Evolutionary conservation across 768 basidiomycete species (phyloP).

Genomic region (Lactarius sp.): DNA sequence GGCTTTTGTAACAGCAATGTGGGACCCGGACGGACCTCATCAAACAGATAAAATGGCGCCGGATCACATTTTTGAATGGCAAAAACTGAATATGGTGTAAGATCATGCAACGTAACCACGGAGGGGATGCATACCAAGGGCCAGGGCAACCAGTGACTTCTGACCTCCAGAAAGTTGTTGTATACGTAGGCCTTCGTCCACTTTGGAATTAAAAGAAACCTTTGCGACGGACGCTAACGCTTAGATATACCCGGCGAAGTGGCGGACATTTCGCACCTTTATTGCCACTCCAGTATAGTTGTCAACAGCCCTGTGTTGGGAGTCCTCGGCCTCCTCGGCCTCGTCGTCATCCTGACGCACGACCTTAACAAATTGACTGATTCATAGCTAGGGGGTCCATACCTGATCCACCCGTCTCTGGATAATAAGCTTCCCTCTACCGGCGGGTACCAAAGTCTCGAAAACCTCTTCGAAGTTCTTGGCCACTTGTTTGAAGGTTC

Average conservation of each 20-base stretch:
- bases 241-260: slow-evolving; percentile 5
- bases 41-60: slow-evolving; percentile 98
- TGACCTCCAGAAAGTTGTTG: slow-evolving; percentile 97
- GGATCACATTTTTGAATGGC: slow-evolving; percentile 99
- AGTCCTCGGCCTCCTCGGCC: slow-evolving; percentile 68
- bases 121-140: slow-evolving; percentile 54
- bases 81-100: slow-evolving; percentile 58
- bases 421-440: slow-evolving; percentile 86
- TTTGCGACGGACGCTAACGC: slow-evolving; percentile 29
- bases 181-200: slow-evolving; percentile 92
- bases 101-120: background rate
- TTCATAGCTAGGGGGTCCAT: slow-evolving; percentile 18
- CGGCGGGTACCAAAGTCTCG: slow-evolving; percentile 91
- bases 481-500: slow-evolving; percentile 97
- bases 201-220: slow-evolving; percentile 99
- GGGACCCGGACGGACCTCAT: slow-evolving; percentile 55
- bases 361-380: background rate
- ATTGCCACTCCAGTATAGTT: slow-evolving; percentile 97
- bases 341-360: slow-evolving; percentile 58
- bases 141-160: slow-evolving; percentile 93
- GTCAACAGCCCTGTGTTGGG: slow-evolving; percentile 73
- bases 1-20: background rate
- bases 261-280: slow-evolving; percentile 48
- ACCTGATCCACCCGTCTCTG: slow-evolving; percentile 87
- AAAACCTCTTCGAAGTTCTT: slow-evolving; percentile 97